Evolutionary conservation across 75 land plant species (phyloP).

Genomic region (Cupressus sempervirens): DNA sequence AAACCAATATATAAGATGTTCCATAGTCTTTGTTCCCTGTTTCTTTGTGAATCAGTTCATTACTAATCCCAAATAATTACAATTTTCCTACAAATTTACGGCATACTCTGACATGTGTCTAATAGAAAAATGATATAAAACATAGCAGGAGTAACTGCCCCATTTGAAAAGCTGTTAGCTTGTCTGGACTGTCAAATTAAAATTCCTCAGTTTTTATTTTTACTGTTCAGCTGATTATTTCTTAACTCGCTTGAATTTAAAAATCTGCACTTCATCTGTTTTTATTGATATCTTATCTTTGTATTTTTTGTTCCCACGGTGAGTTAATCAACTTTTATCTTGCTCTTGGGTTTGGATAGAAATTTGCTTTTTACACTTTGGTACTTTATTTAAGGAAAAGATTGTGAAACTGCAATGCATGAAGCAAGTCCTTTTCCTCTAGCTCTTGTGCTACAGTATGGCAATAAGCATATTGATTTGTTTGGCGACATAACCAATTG

Average conservation of each 20-base stretch:
- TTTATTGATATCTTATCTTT: not conserved
- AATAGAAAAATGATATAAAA: not conserved
- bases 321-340: not conserved
- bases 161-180: not conserved
- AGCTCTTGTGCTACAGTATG: not conserved
- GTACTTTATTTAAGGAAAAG: not conserved
- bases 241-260: not conserved
- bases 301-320: not conserved
- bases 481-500: conserved; percentile 8
- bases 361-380: not conserved
- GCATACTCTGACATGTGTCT: not conserved
- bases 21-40: not conserved
- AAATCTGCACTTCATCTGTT: not conserved
- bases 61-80: not conserved
- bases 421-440: not conserved
- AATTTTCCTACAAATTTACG: not conserved
- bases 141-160: not conserved
- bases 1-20: not conserved
- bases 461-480: not conserved
- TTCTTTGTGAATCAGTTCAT: not conserved
- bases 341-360: not conserved
- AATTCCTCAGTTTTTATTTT: not conserved
- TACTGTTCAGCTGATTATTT: not conserved
- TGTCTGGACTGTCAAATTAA: not conserved
- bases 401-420: not conserved